Base-by-base conservation (phyloP, 1,284 basidiomycete genomes). In the Malassezia nana region DNA sequence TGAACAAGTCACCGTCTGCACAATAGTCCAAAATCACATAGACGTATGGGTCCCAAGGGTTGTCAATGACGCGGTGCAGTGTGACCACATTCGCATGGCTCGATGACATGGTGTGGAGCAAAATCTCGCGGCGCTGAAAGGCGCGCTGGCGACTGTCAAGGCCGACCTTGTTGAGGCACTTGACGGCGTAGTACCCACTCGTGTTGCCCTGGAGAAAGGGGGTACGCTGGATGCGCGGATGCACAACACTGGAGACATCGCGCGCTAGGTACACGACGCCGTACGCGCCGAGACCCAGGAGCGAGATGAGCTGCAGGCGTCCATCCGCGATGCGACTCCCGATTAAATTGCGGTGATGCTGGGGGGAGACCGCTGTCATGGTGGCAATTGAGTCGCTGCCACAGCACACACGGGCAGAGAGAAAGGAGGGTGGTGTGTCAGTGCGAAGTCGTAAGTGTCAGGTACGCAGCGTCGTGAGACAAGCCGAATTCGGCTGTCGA, bases 201-300 rank as follows among this genome's bases (percentile, higher is more conserved):
- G 65, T 59, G 40, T 49, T 46, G 26, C 65, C 64, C 29, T 60
- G 44, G n/a, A 38, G 26, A 16, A 31, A 46, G 13, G 22, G 20
- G 22, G 44, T 4, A 13, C 24, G 20, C 12, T 55, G 50, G 30
- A 57, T 63, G 2, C 65, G 59, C 38, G 60, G 61, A 8, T 54
- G 57, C 18, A 3, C 13, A 10, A 18, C 2, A 15, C 20, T 25
- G 24, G 16, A 20, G 20, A 32, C 20, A 44, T 72, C 70, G 25
- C 69, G 65, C 1, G 72, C 72, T 28, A 73, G 86, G 77, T 95
- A 96, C 45, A 95, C 91, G 66, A 94, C 86, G 57, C 92, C 92
- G 74, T 95, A 96, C 22, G 90, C 90, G 40, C 92, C 92, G 48
- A 89, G 82, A 48, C 92, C 92, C 50, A 98, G 82, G 51, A 92